A percentile compares a stretch with the other conserved stretches of the same genome.
These are phyloP conservation scores for Phialemonium atrogriseum DNA, from an alignment of 2,329 filamentous ascomycete genomes.

Conservation along the genomic window DNA sequence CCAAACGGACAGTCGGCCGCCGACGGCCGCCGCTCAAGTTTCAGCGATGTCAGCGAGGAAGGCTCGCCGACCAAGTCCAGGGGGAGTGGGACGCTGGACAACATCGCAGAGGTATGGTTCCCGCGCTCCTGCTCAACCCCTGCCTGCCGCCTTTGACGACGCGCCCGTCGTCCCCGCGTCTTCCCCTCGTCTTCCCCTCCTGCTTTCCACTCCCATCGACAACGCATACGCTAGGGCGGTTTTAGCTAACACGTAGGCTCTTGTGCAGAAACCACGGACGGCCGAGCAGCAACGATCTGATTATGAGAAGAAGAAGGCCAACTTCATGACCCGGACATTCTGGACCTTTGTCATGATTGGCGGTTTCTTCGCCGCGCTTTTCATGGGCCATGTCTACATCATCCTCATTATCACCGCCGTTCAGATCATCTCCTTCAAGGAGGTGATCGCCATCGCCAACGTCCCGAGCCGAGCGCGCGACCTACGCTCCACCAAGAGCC, in stretches of 20 bases:
- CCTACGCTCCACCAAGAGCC: conserved; percentile 84
- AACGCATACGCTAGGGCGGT: no score
- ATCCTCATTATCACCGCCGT: conserved; percentile 86
- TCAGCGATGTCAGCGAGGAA: conserved; percentile 61
- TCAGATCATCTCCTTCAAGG: conserved; percentile 97
- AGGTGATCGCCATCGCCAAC: conserved; percentile 96
- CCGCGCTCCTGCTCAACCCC: background rate
- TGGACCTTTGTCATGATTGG: conserved; percentile 98
- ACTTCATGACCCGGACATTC: conserved; percentile 92
- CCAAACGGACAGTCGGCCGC: conserved; percentile 33
- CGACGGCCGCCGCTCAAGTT: conserved; percentile 58
- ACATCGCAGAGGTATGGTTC: conserved; percentile 27
- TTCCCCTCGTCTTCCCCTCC: no score
- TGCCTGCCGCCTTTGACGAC: no score
- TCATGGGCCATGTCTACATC: conserved; percentile 96
- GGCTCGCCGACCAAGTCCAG: conserved; percentile 26
- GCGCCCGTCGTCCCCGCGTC: no score
- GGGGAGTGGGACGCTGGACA: conserved; percentile 21
- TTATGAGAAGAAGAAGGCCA: conserved; percentile 98
- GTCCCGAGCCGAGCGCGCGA: conserved; percentile 87
- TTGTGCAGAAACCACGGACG: conserved; percentile 31
- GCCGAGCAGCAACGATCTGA: conserved; percentile 45
- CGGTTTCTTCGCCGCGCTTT: conserved; percentile 83
- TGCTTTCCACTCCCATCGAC: no score
- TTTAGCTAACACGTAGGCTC: no score